These are phyloP conservation scores for Penicillium lividum DNA, from an alignment of 495 filamentous ascomycete species.

Conservation along the genomic window DNA sequence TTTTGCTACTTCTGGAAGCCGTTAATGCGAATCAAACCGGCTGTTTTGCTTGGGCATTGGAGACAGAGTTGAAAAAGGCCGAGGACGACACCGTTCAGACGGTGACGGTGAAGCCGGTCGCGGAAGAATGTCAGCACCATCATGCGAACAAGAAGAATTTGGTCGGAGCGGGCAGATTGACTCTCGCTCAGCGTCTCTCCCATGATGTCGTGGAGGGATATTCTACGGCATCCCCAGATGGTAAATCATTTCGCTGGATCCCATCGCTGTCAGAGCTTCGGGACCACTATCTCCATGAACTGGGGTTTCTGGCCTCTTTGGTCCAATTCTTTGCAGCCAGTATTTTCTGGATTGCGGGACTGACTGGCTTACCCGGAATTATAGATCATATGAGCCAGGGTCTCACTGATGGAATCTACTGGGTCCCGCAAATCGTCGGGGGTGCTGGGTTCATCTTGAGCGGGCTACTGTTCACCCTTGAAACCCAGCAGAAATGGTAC, in stretches of 20 bases:
- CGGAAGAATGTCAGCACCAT: constrained; percentile 50
- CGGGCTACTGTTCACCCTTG: constrained; percentile 63
- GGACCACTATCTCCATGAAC: constrained; percentile 64
- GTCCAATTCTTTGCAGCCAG: constrained; percentile 63
- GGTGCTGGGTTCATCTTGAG: constrained; percentile 64
- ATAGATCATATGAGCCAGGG: constrained; percentile 45
- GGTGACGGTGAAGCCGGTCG: constrained; percentile 27
- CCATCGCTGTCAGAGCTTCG: constrained; percentile 58
- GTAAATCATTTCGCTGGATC: constrained; percentile 58
- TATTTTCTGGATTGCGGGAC: constrained; percentile 65
- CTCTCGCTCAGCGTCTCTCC: background rate
- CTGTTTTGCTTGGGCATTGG: constrained; percentile 73
- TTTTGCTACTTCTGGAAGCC: constrained; percentile 67
- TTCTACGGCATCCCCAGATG: constrained; percentile 17
- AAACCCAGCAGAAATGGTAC: constrained; percentile 70
- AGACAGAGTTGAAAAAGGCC: constrained; percentile 44
- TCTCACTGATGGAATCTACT: constrained; percentile 59
- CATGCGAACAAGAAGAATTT: constrained; percentile 52
- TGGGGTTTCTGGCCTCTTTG: constrained; percentile 67
- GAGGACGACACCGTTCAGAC: constrained; percentile 10
- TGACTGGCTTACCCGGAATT: constrained; percentile 64
- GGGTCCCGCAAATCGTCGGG: constrained; percentile 69
- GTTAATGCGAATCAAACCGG: constrained; percentile 65
- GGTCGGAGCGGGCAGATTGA: constrained; percentile 36
- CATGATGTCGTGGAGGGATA: constrained; percentile 10